phyloP scores from a whole-genome alignment of 2,329 filamentous ascomycete genomes.

The Fusarium lateritium region DNA sequence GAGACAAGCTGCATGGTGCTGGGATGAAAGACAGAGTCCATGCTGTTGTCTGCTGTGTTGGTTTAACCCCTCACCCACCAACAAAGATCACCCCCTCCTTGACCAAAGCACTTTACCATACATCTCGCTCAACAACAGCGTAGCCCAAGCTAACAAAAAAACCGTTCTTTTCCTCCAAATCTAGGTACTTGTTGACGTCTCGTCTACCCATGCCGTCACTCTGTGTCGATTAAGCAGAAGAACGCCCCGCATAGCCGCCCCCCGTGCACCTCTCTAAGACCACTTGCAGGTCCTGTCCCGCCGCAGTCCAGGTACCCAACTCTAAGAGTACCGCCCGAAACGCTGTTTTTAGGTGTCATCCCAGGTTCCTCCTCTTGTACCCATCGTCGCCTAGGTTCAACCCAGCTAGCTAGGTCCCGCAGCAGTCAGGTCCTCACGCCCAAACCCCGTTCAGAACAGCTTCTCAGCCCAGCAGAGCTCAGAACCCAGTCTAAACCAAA shows the following conservation, averaged over 20 bases:
- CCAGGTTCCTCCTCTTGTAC: constrained; percentile 35
- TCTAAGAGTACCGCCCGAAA: constrained; percentile 39
- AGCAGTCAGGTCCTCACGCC: constrained; percentile 28
- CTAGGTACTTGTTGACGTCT: constrained; percentile 39
- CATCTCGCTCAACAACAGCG: constrained; percentile 24
- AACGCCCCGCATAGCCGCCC: constrained; percentile 47
- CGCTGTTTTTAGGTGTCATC: constrained; percentile 40
- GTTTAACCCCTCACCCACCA: constrained; percentile 48
- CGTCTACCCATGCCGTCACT: constrained; percentile 48
- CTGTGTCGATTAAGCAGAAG: constrained; percentile 44
- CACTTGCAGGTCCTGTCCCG: too few relatives aligned
- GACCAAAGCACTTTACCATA: constrained; percentile 19
- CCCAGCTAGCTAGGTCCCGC: constrained; percentile 37
- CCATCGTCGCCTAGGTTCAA: constrained; percentile 34
- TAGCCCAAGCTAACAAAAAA: constrained; percentile 31
- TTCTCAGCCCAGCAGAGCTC: constrained; percentile 39
- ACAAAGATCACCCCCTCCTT: constrained; percentile 26
- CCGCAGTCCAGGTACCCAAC: constrained; percentile 42
- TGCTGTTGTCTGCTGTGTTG: constrained; percentile 25
- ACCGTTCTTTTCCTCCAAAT: constrained; percentile 26
- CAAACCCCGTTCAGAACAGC: constrained; percentile 42
- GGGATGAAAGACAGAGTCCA: constrained; percentile 33
- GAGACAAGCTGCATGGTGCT: constrained; percentile 39
- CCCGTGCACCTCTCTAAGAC: too few relatives aligned
- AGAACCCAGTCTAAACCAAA: constrained; percentile 15